Percentiles rank a stretch among this genome's conserved stretches.
phyloP scores from a whole-genome alignment of 305 asterid species.

The Caryopteris hybrid region DNA sequence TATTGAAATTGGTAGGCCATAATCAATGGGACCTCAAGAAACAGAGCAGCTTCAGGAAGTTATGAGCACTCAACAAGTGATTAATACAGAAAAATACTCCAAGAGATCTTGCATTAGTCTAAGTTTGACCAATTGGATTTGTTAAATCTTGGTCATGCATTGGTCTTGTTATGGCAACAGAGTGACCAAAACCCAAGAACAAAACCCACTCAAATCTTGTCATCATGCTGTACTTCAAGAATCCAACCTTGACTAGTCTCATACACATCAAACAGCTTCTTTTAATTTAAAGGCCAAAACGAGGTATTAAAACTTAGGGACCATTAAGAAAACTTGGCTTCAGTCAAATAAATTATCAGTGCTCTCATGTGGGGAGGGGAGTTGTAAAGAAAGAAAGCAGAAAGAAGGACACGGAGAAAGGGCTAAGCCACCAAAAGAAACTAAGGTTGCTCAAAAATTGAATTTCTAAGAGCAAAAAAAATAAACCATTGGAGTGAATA shows the following conservation, averaged over 20 bases:
- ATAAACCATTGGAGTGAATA: background rate
- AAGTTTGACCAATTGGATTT: background rate
- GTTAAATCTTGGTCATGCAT: background rate
- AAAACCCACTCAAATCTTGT: background rate
- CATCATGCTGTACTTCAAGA: background rate
- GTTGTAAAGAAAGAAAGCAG: too few species aligned
- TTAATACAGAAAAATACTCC: too few species aligned
- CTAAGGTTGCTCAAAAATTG: background rate
- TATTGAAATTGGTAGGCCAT: too few species aligned
- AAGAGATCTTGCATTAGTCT: too few species aligned
- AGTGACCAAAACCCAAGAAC: background rate
- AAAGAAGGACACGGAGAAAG: too few species aligned
- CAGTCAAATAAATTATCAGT: background rate
- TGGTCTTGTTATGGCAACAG: background rate
- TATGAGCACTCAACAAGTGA: too few species aligned
- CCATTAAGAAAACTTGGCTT: background rate
- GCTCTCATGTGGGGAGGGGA: too few species aligned
- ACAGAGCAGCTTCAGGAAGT: too few species aligned
- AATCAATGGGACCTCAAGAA: too few species aligned
- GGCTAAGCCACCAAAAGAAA: too few species aligned
- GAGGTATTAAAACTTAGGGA: background rate
- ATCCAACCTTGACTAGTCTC: background rate
- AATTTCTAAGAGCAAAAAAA: background rate
- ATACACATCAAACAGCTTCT: background rate
- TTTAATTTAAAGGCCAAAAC: background rate